A percentile compares a stretch with the other conserved stretches of the same genome.
Evolutionary conservation across 345 rosid genomes (phyloP).

Genomic region (Nasturtium officinale): DNA sequence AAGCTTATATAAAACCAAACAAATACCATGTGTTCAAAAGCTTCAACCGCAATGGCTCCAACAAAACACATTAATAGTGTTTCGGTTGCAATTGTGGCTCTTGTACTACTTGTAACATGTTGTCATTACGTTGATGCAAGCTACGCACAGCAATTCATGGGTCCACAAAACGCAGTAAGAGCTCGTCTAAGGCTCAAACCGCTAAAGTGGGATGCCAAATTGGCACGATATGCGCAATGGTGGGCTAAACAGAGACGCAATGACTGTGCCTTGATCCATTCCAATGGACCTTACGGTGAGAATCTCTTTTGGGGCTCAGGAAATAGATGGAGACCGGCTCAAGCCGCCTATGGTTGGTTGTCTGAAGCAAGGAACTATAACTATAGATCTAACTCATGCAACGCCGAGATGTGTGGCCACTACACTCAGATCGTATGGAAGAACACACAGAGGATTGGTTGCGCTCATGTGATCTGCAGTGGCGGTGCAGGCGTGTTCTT

Average conservation of each 20-base stretch:
- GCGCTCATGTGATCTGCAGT: slow-evolving; percentile 63
- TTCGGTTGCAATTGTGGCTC: slow-evolving; percentile 27
- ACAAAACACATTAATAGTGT: slow-evolving; percentile 24
- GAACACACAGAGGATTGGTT: slow-evolving; percentile 60
- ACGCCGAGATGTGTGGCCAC: slow-evolving; percentile 67
- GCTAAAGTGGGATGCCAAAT: slow-evolving; percentile 55
- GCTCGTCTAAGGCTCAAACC: slow-evolving; percentile 53
- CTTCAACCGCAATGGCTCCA: slow-evolving; percentile 37
- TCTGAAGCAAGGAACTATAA: slow-evolving; percentile 60
- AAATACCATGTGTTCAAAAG: slow-evolving; percentile 6
- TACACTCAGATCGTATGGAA: slow-evolving; percentile 89
- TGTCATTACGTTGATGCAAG: slow-evolving; percentile 25
- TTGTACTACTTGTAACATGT: slow-evolving; percentile 24
- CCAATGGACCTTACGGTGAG: slow-evolving; percentile 88
- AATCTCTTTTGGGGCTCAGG: slow-evolving; percentile 97
- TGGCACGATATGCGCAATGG: slow-evolving; percentile 61
- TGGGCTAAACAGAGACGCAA: slow-evolving; percentile 63
- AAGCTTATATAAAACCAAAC: slow-evolving; percentile 29
- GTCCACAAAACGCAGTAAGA: slow-evolving; percentile 75
- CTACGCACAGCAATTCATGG: slow-evolving; percentile 53
- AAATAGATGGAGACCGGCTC: slow-evolving; percentile 62
- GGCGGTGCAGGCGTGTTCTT: slow-evolving; percentile 63
- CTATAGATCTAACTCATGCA: slow-evolving; percentile 63
- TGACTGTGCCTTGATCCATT: slow-evolving; percentile 76
- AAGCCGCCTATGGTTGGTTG: slow-evolving; percentile 72